These are phyloP conservation scores for Tagetes patula DNA, from an alignment of 129 eudicot species.

Conservation along the genomic window DNA sequence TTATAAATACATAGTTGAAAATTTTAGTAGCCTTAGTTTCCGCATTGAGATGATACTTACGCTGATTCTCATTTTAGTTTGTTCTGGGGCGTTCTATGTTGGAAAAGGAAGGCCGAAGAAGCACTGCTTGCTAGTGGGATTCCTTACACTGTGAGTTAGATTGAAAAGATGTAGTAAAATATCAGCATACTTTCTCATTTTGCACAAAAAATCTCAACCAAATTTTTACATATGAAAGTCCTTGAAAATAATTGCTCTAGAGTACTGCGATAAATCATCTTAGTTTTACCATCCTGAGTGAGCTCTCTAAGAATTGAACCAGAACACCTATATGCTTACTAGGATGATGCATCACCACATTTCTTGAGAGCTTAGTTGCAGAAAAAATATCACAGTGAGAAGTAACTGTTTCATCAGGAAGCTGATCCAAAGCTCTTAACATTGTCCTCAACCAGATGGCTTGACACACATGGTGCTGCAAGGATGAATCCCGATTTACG, in stretches of 20 bases:
- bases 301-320: neutral
- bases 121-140: slow-evolving; percentile 93
- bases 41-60: slow-evolving; percentile 18
- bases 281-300: too few species aligned
- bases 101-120: slow-evolving; percentile 99
- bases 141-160: slow-evolving; percentile 90
- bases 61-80: slow-evolving; percentile 42
- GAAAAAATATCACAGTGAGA: neutral
- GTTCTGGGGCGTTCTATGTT: slow-evolving; percentile 93
- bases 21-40: slow-evolving; percentile 15
- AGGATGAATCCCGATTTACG: neutral
- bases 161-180: neutral
- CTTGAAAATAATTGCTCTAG: neutral
- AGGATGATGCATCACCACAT: neutral
- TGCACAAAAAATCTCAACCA: neutral
- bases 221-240: neutral
- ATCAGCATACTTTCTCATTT: neutral
- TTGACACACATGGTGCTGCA: neutral
- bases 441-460: neutral
- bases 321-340: neutral
- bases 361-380: neutral
- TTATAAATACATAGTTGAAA: slow-evolving; percentile 2
- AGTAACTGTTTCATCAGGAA: neutral
- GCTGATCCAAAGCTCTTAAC: neutral
- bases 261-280: neutral